Conservation (phyloP, 2,329 filamentous ascomycete genomes). For the Raffaelea arxii region DNA sequence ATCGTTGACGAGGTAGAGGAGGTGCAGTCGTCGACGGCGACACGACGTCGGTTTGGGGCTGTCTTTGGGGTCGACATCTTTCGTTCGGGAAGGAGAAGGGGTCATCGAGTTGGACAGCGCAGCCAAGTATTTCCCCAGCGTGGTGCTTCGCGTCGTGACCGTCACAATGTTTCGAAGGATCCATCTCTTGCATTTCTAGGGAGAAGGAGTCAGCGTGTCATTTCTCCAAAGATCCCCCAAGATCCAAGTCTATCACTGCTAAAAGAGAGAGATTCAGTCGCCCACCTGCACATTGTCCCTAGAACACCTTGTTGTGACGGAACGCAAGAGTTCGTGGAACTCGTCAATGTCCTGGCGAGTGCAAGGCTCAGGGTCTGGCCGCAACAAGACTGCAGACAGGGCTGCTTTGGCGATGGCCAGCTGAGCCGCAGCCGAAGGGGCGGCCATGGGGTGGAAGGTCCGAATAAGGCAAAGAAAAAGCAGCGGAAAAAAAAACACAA, state of each 20-base stretch:
- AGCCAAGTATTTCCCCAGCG: constrained; percentile 67
- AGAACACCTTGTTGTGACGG: constrained; percentile 61
- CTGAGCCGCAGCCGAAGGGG: constrained; percentile 55
- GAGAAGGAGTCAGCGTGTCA: constrained; percentile 13
- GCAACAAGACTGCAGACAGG: constrained; percentile 64
- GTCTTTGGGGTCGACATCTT: constrained; percentile 14
- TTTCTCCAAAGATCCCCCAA: too few relatives aligned
- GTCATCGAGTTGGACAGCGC: constrained; percentile 54
- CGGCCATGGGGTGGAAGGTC: background rate
- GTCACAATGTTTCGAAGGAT: constrained; percentile 61
- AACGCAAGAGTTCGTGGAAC: constrained; percentile 58
- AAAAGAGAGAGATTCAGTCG: constrained; percentile 17
- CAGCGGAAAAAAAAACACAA: background rate
- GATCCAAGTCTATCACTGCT: too few relatives aligned
- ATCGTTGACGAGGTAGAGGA: constrained; percentile 74
- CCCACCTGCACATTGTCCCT: constrained; percentile 84
- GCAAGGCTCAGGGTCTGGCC: constrained; percentile 62
- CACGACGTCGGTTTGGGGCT: constrained; percentile 24
- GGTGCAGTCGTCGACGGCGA: constrained; percentile 61
- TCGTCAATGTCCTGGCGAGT: constrained; percentile 58
- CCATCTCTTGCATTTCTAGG: constrained; percentile 83
- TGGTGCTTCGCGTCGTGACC: constrained; percentile 54
- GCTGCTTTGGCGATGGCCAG: constrained; percentile 70
- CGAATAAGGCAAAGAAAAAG: background rate
- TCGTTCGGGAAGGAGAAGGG: constrained; percentile 11